Percentiles rank a stretch among this genome's conserved stretches.
Conservation (phyloP, 495 filamentous ascomycete species). For the Penicillium fimorum region DNA sequence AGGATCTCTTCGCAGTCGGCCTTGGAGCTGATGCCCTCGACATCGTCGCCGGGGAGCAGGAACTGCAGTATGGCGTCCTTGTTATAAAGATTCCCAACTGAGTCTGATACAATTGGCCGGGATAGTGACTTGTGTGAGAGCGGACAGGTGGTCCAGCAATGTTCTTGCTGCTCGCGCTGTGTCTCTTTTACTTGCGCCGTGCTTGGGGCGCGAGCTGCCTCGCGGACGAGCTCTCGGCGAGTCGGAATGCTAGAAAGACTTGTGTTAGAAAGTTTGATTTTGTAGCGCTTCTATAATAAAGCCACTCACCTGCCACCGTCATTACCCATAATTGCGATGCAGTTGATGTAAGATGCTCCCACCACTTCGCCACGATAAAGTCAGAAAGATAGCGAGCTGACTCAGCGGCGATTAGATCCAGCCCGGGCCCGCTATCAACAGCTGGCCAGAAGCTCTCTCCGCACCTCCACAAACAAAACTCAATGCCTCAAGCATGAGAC, state of each 20-base stretch:
- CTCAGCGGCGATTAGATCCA: slow-evolving; percentile 28
- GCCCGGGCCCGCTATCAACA: slow-evolving; percentile 29
- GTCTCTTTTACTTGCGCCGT: slow-evolving; percentile 89
- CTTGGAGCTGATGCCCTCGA: slow-evolving; percentile 49
- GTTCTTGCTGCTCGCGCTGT: slow-evolving; percentile 74
- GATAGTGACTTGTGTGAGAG: slow-evolving; percentile 74
- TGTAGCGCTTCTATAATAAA: neutral
- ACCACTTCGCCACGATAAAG: slow-evolving; percentile 27
- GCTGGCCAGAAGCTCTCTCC: slow-evolving; percentile 44
- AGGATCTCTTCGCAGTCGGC: slow-evolving; percentile 66
- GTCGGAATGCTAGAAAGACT: slow-evolving; percentile 70
- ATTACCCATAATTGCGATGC: slow-evolving; percentile 76
- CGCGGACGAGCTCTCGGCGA: slow-evolving; percentile 90
- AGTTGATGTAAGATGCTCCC: slow-evolving; percentile 5
- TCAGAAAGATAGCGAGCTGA: slow-evolving; percentile 26
- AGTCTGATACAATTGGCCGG: slow-evolving; percentile 80
- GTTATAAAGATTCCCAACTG: slow-evolving; percentile 83
- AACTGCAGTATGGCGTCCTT: slow-evolving; percentile 87
- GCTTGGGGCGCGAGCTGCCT: slow-evolving; percentile 75
- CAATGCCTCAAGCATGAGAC: slow-evolving; percentile 48
- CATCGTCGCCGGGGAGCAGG: slow-evolving; percentile 64
- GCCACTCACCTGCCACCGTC: slow-evolving; percentile 72
- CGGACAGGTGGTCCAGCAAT: slow-evolving; percentile 84
- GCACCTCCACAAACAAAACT: slow-evolving; percentile 28
- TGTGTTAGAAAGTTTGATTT: neutral